Base-by-base conservation (phyloP, 352 stramenopile genomes). In the Lagenidium sp. region DNA sequence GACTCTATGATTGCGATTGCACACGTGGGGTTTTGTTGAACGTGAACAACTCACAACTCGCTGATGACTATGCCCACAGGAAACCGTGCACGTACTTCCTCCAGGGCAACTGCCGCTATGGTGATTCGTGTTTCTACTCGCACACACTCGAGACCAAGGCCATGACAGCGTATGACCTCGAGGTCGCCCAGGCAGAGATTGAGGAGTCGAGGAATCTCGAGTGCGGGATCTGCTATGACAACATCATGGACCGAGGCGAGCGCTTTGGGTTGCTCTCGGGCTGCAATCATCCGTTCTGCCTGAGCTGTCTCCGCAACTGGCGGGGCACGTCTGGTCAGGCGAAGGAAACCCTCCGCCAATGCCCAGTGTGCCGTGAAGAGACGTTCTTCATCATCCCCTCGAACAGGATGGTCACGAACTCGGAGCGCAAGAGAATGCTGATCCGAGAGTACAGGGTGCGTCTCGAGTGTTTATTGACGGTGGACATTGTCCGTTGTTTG, bases 161-260 rank as follows among this genome's bases (percentile, higher is more conserved):
- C 22, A 51, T 64, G 34, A 79, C 59, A 4, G 60, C 70, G 22
- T 63, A 69, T 11, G 69, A 86, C 38, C 71, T 70, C 46, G 53
- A 66, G 19, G 53, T 64, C 1, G 73, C 77, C 44, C 57, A 68
- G n/a, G 56, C 80, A 47, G 78, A 91, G 58, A 57, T 87, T 19
- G 47, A 68, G 21, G 58, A 71, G 6, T 90, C 78, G 5, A 46
- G 68, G 31, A 73, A 82, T 1, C 54, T 90, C 20, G 82, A 92
- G 59, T 94, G 82, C 47, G 82, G 78, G 43, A 89, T 94, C 50
- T 94, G 82, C 62, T 86, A 82, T 48, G 82, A 94, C 42, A 70
- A 75, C 52, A 64, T 92, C 30, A 51, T 90, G 44, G 42, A 49
- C 23, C 85, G 85, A 47, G 65, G 65, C 29, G 79, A 91, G 51